Base-by-base conservation (phyloP, 2,329 filamentous ascomycete genomes). In the Aspergillus intermedius region DNA sequence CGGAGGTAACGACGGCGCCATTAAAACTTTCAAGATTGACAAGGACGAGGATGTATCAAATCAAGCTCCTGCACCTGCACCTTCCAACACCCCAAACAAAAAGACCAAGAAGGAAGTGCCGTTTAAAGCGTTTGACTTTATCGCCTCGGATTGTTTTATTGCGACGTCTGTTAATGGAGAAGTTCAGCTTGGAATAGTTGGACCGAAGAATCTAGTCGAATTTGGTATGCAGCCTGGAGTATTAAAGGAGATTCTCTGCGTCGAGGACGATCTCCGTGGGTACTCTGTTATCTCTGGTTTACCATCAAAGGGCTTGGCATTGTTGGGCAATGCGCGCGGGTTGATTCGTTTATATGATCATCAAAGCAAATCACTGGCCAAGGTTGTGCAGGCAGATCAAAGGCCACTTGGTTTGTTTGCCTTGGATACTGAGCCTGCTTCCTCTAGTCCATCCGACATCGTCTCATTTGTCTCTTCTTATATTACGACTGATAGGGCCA, bases 1-100 rank as follows among this genome's bases (percentile, higher is more conserved):
- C 2, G 93, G 93, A 10, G 93, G 88, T n/a, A 86, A 88, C 9
- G 93, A 98, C 68, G 86, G 90, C 13, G 76, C 77, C 28, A 71
- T 86, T 35, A 66, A 69, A 41, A 61, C 56, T 3, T 68, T 67
- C 32, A 53, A 53, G 28, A 49, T 61, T 13, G 50, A 54, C 21
- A 52, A 59, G 42, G 42, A 50, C 17, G 50, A 54, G 40, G 41
- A 45, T 7, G 49, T 49, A 19, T 48, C 44, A 39, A n/a, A n/a
- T 13, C 9, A 15, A 15, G 10, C 19, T 4, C 4, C 3, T 42
- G 40, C 19, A 7, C n/a, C 15, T 40, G n/a, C 23, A 13, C 46
- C 50, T 35, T 17, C 48, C 9, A 48, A 50, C 34, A 19, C 43
- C 48, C 49, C 48, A 49, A 44, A 40, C 32, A 42, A 40, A 25